phyloP scores from a whole-genome alignment of 1,284 basidiomycete species.

The Abortiporus biennis region DNA sequence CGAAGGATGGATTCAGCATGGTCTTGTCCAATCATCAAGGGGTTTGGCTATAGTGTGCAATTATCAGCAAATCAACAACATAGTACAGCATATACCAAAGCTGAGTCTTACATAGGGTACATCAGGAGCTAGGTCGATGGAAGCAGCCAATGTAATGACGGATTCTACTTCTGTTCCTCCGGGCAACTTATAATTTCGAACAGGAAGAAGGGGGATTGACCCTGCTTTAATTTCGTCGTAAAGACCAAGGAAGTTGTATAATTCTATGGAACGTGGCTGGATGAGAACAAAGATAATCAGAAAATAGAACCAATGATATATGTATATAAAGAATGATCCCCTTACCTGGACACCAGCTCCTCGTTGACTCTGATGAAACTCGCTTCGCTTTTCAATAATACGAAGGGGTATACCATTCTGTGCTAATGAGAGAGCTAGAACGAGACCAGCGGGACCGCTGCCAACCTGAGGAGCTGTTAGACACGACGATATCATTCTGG shows the following conservation, averaged over 20 bases:
- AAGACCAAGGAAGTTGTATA: slow-evolving; percentile 16
- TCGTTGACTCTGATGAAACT: no score
- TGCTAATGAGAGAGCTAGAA: no score
- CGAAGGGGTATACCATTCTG: no score
- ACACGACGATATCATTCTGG: no score
- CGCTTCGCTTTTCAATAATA: no score
- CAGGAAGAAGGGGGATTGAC: background rate
- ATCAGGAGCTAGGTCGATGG: slow-evolving; percentile 12
- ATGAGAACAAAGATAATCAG: background rate
- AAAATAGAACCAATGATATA: background rate
- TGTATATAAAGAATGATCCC: no score
- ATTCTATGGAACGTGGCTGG: slow-evolving; percentile 16
- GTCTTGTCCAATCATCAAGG: slow-evolving; percentile 22
- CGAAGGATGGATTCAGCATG: slow-evolving; percentile 24
- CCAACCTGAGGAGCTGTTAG: no score
- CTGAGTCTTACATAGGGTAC: slow-evolving; percentile 17
- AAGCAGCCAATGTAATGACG: slow-evolving; percentile 10
- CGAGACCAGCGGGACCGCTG: no score
- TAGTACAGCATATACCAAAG: background rate
- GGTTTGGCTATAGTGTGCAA: slow-evolving; percentile 7
- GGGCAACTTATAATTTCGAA: slow-evolving; percentile 14
- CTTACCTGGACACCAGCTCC: no score
- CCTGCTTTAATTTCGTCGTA: slow-evolving; percentile 8
- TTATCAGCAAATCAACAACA: background rate
- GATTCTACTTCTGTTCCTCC: slow-evolving; percentile 12